phyloP scores from a whole-genome alignment of 257 asterid genomes.

The Cinchona pubescens region DNA sequence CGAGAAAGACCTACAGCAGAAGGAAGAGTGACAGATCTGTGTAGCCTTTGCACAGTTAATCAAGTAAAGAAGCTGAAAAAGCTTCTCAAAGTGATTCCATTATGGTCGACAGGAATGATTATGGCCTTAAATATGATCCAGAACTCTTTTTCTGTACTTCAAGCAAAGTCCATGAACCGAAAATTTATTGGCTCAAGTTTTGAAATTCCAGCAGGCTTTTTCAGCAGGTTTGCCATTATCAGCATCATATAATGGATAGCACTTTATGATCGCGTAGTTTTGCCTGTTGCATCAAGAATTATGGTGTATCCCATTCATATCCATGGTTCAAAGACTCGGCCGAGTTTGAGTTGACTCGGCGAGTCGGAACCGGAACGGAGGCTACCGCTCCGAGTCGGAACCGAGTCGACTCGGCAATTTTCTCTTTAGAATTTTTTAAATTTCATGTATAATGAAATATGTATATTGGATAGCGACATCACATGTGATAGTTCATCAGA shows the following conservation, averaged over 20 bases:
- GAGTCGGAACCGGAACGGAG: too few relatives aligned
- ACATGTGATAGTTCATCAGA: too few relatives aligned
- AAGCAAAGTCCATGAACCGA: constrained; percentile 62
- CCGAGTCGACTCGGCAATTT: too few relatives aligned
- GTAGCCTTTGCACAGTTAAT: constrained; percentile 65
- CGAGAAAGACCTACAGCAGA: constrained; percentile 33
- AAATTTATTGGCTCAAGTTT: constrained; percentile 45
- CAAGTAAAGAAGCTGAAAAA: constrained; percentile 78
- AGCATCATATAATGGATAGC: constrained; percentile 50
- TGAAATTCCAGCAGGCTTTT: constrained; percentile 69
- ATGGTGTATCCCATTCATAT: constrained; percentile 35
- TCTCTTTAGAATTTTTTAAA: too few relatives aligned
- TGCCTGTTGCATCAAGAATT: constrained; percentile 56
- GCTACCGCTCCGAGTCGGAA: too few relatives aligned
- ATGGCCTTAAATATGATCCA: constrained; percentile 46
- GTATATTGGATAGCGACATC: too few relatives aligned
- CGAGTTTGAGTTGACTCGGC: too few relatives aligned
- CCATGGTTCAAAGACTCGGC: too few relatives aligned
- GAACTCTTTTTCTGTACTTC: constrained; percentile 53
- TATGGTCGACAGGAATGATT: constrained; percentile 68
- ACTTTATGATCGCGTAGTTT: constrained; percentile 50
- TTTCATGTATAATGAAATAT: too few relatives aligned
- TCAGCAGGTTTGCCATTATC: constrained; percentile 36
- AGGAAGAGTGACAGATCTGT: constrained; percentile 41
- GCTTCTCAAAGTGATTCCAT: constrained; percentile 50